Conservation (phyloP, 306 rosid genomes). For the Biancaea sappan region DNA sequence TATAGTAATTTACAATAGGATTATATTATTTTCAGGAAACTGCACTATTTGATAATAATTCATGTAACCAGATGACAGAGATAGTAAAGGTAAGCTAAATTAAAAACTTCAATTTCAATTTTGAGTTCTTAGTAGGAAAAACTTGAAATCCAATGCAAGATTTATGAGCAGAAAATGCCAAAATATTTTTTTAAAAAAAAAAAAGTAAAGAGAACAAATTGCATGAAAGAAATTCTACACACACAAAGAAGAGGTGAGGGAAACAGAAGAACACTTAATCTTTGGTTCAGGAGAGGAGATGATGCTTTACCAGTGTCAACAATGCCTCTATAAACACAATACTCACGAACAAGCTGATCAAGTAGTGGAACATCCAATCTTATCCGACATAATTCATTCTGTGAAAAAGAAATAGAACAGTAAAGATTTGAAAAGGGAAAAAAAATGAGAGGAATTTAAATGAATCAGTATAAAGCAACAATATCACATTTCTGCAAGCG, state of each 20-base stretch:
- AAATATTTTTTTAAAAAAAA: too few relatives aligned
- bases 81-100: background rate
- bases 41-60: conserved; percentile 2
- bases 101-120: background rate
- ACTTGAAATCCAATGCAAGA: conserved; percentile 20
- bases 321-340: conserved; percentile 95
- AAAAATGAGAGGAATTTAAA: background rate
- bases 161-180: conserved; percentile 17
- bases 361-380: conserved; percentile 79
- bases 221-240: conserved; percentile 18
- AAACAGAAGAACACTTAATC: background rate
- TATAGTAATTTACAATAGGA: conserved; percentile 22
- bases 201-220: background rate
- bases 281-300: conserved; percentile 39
- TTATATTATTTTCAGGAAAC: conserved; percentile 16
- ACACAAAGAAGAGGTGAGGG: background rate
- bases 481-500: background rate
- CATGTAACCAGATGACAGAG: background rate
- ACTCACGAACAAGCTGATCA: conserved; percentile 96
- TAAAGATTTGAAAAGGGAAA: conserved; percentile 26
- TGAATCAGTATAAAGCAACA: background rate
- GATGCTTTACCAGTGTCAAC: conserved; percentile 66
- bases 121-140: background rate
- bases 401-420: conserved; percentile 43
- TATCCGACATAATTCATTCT: conserved; percentile 95